phyloP scores from a whole-genome alignment of 1,284 basidiomycete species.

The Trametes hirsuta region DNA sequence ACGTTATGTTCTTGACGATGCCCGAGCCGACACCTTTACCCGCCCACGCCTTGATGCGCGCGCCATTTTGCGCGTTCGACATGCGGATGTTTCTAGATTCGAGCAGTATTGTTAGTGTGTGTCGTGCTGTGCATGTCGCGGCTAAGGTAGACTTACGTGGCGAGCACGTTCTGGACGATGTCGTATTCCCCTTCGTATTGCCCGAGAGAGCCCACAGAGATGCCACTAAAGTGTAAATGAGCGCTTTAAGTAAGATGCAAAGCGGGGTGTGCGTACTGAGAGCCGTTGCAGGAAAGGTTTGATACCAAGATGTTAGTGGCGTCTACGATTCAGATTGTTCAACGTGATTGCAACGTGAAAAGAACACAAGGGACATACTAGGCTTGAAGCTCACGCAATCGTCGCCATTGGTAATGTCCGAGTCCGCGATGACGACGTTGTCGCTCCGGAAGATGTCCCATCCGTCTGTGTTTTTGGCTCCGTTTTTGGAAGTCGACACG shows the following conservation, averaged over 20 bases:
- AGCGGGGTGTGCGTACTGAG: constrained; percentile 33
- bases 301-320: constrained; percentile 46
- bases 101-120: not conserved
- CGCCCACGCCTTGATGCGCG: constrained; percentile 53
- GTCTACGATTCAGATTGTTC: constrained; percentile 23
- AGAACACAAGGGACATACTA: constrained; percentile 26
- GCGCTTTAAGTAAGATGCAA: not conserved
- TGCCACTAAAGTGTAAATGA: constrained; percentile 36
- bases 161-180: constrained; percentile 50
- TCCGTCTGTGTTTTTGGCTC: constrained; percentile 59
- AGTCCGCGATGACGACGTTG: constrained; percentile 36
- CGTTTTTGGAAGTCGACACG: constrained; percentile 48
- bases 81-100: constrained; percentile 46
- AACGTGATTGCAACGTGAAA: not conserved
- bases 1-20: constrained; percentile 45
- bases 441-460: constrained; percentile 62
- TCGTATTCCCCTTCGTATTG: constrained; percentile 53
- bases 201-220: constrained; percentile 50
- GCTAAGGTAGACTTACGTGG: constrained; percentile 30
- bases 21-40: constrained; percentile 38
- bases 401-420: constrained; percentile 38
- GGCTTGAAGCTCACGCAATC: constrained; percentile 51
- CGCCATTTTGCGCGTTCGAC: constrained; percentile 52
- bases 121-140: not conserved
- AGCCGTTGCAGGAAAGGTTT: constrained; percentile 48